phyloP scores from a whole-genome alignment of 1,139 yeast species.

The Taphrina confusa region DNA sequence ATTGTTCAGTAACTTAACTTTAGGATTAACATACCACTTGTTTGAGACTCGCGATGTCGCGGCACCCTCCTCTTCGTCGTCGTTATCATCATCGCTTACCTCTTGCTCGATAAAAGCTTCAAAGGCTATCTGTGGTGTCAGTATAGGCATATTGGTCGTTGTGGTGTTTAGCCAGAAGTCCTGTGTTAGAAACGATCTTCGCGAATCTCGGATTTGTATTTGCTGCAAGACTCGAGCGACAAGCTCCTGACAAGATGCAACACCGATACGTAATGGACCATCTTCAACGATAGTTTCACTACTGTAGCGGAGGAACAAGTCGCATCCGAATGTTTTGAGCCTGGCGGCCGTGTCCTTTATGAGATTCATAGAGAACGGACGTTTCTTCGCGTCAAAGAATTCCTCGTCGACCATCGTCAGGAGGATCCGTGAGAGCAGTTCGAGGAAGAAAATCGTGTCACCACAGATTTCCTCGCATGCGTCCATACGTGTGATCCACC shows the following conservation, averaged over 20 bases:
- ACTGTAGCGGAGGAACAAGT: not conserved
- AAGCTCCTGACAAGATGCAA: conserved; percentile 7
- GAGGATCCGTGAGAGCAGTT: conserved; percentile 35
- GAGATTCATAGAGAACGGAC: conserved; percentile 11
- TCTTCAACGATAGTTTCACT: not conserved
- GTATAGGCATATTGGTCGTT: conserved; percentile 41
- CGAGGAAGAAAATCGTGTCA: conserved; percentile 20
- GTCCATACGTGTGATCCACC: not conserved
- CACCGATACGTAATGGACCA: not conserved
- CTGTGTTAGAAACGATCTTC: conserved; percentile 58
- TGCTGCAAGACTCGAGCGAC: conserved; percentile 35
- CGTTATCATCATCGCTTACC: conserved; percentile 38
- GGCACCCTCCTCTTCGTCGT: conserved; percentile 38
- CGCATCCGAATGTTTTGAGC: conserved; percentile 20
- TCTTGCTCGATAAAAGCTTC: conserved; percentile 51
- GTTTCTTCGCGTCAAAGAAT: conserved; percentile 30
- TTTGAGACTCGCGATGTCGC: conserved; percentile 13
- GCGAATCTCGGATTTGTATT: conserved; percentile 60
- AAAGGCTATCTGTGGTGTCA: conserved; percentile 40
- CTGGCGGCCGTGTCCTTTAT: conserved; percentile 10
- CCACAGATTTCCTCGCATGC: not conserved
- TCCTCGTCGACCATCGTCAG: conserved; percentile 38
- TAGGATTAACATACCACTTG: not conserved
- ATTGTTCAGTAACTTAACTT: conserved; percentile 52
- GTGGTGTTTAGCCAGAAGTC: conserved; percentile 60